These are phyloP conservation scores for Penicillium sp. DNA, from an alignment of 2,329 filamentous ascomycete species.

Conservation along the genomic window DNA sequence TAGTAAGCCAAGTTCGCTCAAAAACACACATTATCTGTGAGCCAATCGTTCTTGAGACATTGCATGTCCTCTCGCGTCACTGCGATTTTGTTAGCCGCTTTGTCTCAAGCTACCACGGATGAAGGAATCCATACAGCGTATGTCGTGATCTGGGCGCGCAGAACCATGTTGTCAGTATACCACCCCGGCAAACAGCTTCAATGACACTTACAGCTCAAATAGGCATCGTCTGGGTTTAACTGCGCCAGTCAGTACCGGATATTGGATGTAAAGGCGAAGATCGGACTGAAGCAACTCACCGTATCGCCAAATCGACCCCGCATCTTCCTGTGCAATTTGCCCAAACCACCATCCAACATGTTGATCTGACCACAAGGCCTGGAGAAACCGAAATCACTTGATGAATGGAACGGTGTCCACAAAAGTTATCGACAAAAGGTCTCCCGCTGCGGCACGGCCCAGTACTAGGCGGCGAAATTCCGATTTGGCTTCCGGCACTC, in stretches of 20 bases:
- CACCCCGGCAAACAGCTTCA: background rate
- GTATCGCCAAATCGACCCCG: conserved; percentile 41
- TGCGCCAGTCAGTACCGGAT: conserved; percentile 27
- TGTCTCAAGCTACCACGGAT: background rate
- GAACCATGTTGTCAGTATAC: conserved; percentile 14
- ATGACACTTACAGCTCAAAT: conserved; percentile 65
- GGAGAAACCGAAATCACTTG: background rate
- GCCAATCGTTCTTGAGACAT: conserved; percentile 87
- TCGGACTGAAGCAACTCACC: conserved; percentile 28
- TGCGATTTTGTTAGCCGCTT: conserved; percentile 39
- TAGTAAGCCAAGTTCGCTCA: conserved; percentile 9
- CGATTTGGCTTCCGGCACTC: background rate
- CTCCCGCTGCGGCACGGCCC: background rate
- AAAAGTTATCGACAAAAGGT: background rate
- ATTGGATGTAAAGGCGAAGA: background rate
- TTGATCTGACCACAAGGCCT: background rate
- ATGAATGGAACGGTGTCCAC: background rate
- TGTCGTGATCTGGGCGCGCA: conserved; percentile 59
- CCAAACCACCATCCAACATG: conserved; percentile 24
- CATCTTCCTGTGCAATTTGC: conserved; percentile 40
- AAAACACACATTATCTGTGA: conserved; percentile 82
- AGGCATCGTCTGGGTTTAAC: conserved; percentile 66
- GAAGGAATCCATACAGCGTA: conserved; percentile 56
- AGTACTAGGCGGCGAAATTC: background rate
- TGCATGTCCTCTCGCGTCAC: conserved; percentile 90